Conservation (phyloP, 2,329 filamentous ascomycete species). For the Knufia petricola region DNA sequence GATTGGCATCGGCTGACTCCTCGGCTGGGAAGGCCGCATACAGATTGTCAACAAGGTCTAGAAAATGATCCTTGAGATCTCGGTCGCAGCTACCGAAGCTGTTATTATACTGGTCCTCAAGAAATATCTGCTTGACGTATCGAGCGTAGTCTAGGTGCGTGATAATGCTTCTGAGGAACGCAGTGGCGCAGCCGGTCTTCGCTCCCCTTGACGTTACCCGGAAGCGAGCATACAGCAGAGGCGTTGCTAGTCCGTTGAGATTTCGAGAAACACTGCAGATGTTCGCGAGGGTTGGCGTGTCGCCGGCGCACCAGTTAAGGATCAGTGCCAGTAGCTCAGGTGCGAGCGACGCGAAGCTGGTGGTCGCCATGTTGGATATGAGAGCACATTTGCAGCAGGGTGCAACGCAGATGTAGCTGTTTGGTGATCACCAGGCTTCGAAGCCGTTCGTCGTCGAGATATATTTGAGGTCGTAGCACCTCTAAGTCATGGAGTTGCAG, state of each 20-base stretch:
- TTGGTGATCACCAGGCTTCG: no score
- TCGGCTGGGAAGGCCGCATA: background rate
- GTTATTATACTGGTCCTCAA: background rate
- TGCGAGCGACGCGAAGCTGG: background rate
- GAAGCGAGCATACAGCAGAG: background rate
- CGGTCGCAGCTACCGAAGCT: background rate
- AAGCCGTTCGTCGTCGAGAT: no score
- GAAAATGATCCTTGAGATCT: background rate
- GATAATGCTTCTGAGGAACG: constrained; percentile 1
- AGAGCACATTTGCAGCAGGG: no score
- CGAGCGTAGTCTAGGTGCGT: background rate
- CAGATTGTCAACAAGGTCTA: background rate
- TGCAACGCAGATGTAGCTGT: no score
- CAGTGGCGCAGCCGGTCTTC: background rate
- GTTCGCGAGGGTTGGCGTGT: background rate
- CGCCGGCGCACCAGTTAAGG: background rate
- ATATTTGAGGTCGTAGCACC: no score
- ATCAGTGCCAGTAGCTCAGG: background rate
- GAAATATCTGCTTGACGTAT: background rate
- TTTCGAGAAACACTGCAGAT: background rate
- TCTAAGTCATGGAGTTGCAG: no score
- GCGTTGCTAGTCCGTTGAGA: background rate
- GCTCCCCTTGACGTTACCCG: background rate
- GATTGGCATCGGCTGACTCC: background rate
- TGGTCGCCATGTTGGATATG: background rate